Evolutionary conservation across 2,329 filamentous ascomycete species (phyloP), one percentile per base, ranked within the genome.

Genomic region (Epichloe amarillans): DNA sequence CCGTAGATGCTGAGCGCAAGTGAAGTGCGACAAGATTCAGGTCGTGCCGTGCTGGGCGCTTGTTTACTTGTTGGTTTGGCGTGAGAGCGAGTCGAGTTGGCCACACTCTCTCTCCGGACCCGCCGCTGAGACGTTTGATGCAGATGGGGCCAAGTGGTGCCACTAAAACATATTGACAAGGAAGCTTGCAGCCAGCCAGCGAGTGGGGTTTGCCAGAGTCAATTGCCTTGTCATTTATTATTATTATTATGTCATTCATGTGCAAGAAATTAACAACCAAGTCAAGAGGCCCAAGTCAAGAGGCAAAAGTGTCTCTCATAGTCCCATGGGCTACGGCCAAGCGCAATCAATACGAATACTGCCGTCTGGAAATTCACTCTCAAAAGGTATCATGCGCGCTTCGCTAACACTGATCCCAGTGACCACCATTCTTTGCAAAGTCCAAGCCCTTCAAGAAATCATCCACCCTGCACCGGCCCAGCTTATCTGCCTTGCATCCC

Each of bases 401-500:
- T 30, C 35, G 12, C 47, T 55, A 58, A 63, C 88, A 94, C 53
- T 74, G 62, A 50, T 75, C 72, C 90, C 90, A 96, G 45, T 77
- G 66, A 1, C 90, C 90, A 14, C 86, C 86, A 8, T 64, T 66
- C 57, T 74, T 76, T 2, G 85, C 86, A 74, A 93, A 95, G 47
- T 72, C 76, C 60, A 95, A 69, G 55, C 85, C 86, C 33, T 85
- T 70, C 14, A 96, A 76, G 66, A 91, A 95, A 11, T 73, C 75
- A 54, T 72, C 69, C 53, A 94, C 63, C 54, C 63, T 76, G 64
- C 90, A 96, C 33, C 85, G 74, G 2, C 89, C 89, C 48, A 83
- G 65, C 46, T 66, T 60, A 66, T 95, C 88, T 3, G 74, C 82
- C 11, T 73, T 75, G 65, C 90, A 96, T 46, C 75, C 81, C 56